Evolutionary conservation across 495 filamentous ascomycete genomes (phyloP).

Genomic region (Penicillium bovifimosum): DNA sequence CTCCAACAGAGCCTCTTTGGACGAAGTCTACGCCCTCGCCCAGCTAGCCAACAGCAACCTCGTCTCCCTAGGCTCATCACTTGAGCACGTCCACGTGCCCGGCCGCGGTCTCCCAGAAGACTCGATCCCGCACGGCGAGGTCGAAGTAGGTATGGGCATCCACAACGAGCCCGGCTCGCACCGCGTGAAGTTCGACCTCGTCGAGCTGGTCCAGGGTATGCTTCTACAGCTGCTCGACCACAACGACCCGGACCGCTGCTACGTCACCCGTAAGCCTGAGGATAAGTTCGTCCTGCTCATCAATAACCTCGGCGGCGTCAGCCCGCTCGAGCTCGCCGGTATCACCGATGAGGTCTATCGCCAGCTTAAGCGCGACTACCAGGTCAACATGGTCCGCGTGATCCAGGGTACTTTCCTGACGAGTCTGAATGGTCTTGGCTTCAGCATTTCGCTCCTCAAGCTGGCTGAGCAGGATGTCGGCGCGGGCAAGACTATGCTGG

Average conservation of each 20-base stretch:
- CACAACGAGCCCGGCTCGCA: constrained; percentile 92
- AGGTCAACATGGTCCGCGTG: constrained; percentile 64
- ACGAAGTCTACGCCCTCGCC: constrained; percentile 68
- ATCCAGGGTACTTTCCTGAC: constrained; percentile 64
- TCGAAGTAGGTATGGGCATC: constrained; percentile 97
- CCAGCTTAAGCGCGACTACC: constrained; percentile 64
- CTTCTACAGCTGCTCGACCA: constrained; percentile 73
- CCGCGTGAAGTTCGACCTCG: constrained; percentile 59
- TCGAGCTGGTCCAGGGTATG: constrained; percentile 71
- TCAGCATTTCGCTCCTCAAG: constrained; percentile 82
- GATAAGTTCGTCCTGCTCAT: constrained; percentile 72
- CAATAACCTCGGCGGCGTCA: constrained; percentile 94
- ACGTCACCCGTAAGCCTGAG: constrained; percentile 57
- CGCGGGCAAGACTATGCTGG: constrained; percentile 69
- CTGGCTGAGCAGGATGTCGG: constrained; percentile 76
- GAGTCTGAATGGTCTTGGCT: constrained; percentile 86
- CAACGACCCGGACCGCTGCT: constrained; percentile 75
- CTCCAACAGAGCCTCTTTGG: constrained; percentile 36
- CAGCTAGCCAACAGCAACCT: constrained; percentile 67
- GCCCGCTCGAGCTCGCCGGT: constrained; percentile 79
- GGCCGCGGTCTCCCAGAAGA: constrained; percentile 59
- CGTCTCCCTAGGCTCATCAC: constrained; percentile 77
- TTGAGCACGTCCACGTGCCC: constrained; percentile 90
- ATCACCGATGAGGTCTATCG: constrained; percentile 82
- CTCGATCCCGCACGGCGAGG: constrained; percentile 59